phyloP scores from a whole-genome alignment of 1,284 basidiomycete species.

The Trichosporon faecale region DNA sequence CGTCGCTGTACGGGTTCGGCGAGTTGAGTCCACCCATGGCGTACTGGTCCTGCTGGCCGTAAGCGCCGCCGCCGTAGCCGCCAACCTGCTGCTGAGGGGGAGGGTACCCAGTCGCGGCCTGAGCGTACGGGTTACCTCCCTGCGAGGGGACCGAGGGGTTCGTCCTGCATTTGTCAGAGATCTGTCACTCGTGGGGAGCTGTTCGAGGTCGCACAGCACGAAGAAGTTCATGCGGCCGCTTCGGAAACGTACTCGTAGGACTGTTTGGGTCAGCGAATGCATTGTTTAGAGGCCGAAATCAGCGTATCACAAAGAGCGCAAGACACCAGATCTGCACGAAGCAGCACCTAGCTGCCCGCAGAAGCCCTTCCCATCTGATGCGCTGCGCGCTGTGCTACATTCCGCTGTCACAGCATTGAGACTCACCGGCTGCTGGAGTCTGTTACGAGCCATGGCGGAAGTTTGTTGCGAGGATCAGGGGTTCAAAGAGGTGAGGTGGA shows the following conservation, averaged over 20 bases:
- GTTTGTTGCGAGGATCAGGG: neutral
- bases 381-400: neutral
- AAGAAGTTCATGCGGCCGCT: neutral
- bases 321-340: neutral
- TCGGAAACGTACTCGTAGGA: slow-evolving; percentile 19
- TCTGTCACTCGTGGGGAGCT: neutral
- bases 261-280: neutral
- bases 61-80: slow-evolving; percentile 27
- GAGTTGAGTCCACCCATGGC: slow-evolving; percentile 33
- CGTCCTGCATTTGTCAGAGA: slow-evolving; percentile 5
- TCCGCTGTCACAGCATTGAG: neutral
- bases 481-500: neutral
- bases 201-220: neutral
- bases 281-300: neutral
- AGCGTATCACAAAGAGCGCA: neutral
- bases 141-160: slow-evolving; percentile 24
- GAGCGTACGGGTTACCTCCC: slow-evolving; percentile 40
- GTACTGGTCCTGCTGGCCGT: slow-evolving; percentile 49
- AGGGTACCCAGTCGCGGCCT: slow-evolving; percentile 26
- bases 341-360: neutral
- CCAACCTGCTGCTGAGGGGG: slow-evolving; percentile 26
- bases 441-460: slow-evolving; percentile 25
- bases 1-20: slow-evolving; percentile 9
- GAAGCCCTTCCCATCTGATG: neutral
- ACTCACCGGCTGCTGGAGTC: slow-evolving; percentile 24